Evolutionary conservation across 78 protist species (phyloP).

Genomic region (Guillardia theta): DNA sequence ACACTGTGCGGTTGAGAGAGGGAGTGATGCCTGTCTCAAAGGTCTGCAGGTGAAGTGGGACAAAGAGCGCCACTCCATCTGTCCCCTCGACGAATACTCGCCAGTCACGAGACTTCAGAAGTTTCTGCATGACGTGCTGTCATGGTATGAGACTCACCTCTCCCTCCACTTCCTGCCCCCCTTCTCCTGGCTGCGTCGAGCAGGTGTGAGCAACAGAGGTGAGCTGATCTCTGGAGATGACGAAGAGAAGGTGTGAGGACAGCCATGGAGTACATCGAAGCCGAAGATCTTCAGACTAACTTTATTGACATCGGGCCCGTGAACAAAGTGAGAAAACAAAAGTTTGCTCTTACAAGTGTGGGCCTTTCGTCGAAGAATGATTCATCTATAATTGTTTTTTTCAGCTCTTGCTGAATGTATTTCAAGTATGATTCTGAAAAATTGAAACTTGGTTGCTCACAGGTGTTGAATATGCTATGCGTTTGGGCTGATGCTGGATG

Average conservation of each 20-base stretch:
- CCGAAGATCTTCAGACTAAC: conserved; percentile 84
- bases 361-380: too few relatives aligned
- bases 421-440: too few relatives aligned
- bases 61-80: neutral
- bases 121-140: neutral
- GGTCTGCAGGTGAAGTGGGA: too few relatives aligned
- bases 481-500: conserved; percentile 73
- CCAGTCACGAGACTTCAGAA: neutral
- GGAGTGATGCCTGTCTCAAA: too few relatives aligned
- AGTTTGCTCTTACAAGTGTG: too few relatives aligned
- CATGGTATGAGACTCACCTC: neutral
- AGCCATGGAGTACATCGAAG: conserved; percentile 47
- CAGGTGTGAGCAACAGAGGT: neutral
- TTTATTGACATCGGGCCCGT: conserved; percentile 91
- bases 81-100: neutral
- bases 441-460: neutral
- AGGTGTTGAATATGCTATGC: conserved; percentile 74
- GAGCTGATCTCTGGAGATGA: neutral
- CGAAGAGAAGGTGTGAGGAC: neutral
- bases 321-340: neutral
- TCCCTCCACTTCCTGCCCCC: neutral
- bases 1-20: too few relatives aligned
- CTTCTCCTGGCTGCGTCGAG: neutral
- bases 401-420: too few relatives aligned
- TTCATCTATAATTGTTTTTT: too few relatives aligned